Conservation (phyloP, 78 protist species). For the Emiliania huxleyi region DNA sequence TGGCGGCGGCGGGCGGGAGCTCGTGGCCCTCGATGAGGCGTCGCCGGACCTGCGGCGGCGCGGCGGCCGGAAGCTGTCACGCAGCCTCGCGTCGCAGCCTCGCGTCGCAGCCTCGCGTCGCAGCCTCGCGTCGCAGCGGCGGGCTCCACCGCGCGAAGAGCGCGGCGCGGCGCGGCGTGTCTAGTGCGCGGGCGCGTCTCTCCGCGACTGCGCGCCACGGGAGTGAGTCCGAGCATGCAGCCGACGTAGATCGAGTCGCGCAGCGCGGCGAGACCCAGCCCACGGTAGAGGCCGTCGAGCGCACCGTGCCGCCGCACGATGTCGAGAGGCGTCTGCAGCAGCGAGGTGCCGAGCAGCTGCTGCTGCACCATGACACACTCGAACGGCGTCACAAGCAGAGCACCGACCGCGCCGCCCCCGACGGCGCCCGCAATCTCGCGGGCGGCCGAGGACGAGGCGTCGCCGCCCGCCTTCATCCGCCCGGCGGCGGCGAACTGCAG, state of each 20-base stretch:
- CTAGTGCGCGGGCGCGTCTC: no score
- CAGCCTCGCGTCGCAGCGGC: not conserved
- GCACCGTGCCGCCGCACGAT: not conserved
- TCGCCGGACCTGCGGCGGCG: not conserved
- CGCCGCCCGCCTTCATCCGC: not conserved
- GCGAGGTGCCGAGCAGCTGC: not conserved
- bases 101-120: no score
- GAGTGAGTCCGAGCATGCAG: conserved; percentile 37
- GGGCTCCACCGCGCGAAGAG: not conserved
- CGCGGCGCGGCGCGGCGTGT: no score
- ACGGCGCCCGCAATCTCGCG: not conserved
- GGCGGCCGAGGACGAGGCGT: not conserved
- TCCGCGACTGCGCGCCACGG: no score
- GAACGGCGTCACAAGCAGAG: not conserved
- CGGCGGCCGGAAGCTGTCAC: not conserved
- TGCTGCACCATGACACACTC: conserved; percentile 39
- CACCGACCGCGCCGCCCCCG: not conserved
- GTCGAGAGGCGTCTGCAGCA: not conserved
- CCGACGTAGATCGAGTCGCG: conserved; percentile 31
- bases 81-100: no score
- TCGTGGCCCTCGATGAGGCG: not conserved
- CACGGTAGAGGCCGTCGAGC: not conserved
- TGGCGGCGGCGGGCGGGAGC: not conserved
- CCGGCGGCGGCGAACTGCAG: conserved; percentile 15
- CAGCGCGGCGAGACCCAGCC: not conserved